Evolutionary conservation across 805 yeast genomes (phyloP), one percentile per base, ranked within the genome.

Genomic region (Hanseniaspora mollemarum): DNA sequence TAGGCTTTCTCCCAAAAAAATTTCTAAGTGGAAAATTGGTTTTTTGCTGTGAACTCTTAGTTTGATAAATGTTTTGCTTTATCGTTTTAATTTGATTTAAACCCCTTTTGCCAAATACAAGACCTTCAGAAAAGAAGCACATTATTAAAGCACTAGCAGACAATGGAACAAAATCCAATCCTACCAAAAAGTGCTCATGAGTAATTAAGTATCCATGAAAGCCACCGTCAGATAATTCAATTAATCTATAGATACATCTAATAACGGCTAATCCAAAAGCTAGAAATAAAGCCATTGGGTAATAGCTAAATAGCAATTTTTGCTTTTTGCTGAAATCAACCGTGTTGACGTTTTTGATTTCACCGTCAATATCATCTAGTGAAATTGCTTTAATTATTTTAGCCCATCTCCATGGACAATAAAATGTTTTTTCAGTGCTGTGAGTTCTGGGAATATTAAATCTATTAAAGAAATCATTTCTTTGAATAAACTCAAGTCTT

Each of bases 191-290:
- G 41, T 69, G 63, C 60, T 82, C 87, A 49, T 74, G 76, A 1
- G 71, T 68, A 44, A 83, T 81, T 57, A 87, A 67, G 52, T 63
- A 69, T 1, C 94, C 90, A 6, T 59, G 53, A 82, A 88, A 84
- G 12, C 68, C 69, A 13, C 88, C 90, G 59, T 79, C 77, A 2
- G 78, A 64, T 53, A 87, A 69, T 64, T 87, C 95, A 35, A 76
- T 71, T 26, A 84, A 72, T 60, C 95, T 74, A 65, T 83, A 86
- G 38, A 80, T 68, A 56, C 88, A 82, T 60, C 95, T 74, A 26
- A 76, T 68, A 55, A 75, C 80, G 22, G 86, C 71, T 39, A 77
- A 71, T 2, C 75, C 21, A 3, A 78, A 77, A 1, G 81, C 68
- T 3, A 65, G n/a, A 1, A 75, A 58, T 16, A 80, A 59, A 0